Evolutionary conservation across 2,329 filamentous ascomycete species (phyloP), one percentile per base, ranked within the genome.

Genomic region (Anthostomella pinea): DNA sequence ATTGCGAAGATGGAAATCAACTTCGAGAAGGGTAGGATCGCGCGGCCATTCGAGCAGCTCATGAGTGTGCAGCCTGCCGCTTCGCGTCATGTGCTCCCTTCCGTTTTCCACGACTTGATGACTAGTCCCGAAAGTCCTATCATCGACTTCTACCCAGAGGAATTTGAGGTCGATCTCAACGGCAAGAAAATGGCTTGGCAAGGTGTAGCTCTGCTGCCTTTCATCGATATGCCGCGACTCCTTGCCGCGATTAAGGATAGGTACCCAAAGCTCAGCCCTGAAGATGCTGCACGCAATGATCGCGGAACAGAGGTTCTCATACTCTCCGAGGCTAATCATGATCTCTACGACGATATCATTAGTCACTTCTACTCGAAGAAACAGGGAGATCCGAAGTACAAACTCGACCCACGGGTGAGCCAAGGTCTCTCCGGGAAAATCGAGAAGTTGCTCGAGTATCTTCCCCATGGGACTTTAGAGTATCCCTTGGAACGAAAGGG

Each of bases 171-270:
- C 35, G 93, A 98, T 62, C 68, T 97, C 26, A 98, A 98, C 50
- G 93, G 93, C 36, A 97, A 97, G 70, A 98, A 97, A 60, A 94
- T 96, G 67, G 88, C 89, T 1, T 98, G 94, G 93, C 91, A 97
- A 62, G 93, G 93, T 46, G 85, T 98, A 35, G 89, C 88, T 3
- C 70, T 98, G 14, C 73, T 98, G 21, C 93, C 93, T 0, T 98
- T 97, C 62, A 98, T 98, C 53, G 90, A 98, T 53, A 93, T 95
- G 73, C 81, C 83, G 34, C 81, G 90, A 35, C 69, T 98, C 13
- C 70, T 98, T 7, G 73, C 75, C 13, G 91, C 91, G 7, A 91
- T 97, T 69, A 76, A 79, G 30, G 83, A 81, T 46, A 88, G 85
- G 53, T 95, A 96, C 56, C 85, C 85, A 6, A 68, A 87, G 10